Evolutionary conservation across 2,329 filamentous ascomycete species (phyloP).

Genomic region (Colletotrichum liriopes): DNA sequence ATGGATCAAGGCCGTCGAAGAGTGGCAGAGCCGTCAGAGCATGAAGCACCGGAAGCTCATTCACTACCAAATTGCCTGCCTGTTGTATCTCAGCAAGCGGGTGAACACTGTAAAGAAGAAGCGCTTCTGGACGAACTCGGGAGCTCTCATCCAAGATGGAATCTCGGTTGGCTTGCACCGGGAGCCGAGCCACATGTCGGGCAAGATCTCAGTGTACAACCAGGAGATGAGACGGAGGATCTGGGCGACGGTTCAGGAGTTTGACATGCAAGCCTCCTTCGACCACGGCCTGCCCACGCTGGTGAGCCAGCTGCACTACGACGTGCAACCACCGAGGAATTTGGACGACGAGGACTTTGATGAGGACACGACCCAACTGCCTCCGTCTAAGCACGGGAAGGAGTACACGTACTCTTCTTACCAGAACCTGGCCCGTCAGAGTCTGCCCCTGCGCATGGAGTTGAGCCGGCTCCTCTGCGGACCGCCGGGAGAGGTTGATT

Average conservation of each 20-base stretch:
- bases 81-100: conserved; percentile 73
- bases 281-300: conserved; percentile 73
- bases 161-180: conserved; percentile 73
- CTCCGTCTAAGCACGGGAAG: conserved; percentile 64
- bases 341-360: conserved; percentile 72
- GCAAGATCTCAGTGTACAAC: conserved; percentile 71
- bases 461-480: conserved; percentile 71
- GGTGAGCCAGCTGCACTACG: conserved; percentile 70
- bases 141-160: conserved; percentile 70
- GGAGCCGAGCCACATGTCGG: conserved; percentile 70
- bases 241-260: conserved; percentile 74
- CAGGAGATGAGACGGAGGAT: conserved; percentile 74
- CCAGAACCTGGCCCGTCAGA: conserved; percentile 71
- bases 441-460: conserved; percentile 70
- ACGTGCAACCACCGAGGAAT: conserved; percentile 70
- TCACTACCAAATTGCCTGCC: conserved; percentile 73
- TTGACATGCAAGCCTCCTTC: conserved; percentile 74
- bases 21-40: conserved; percentile 70
- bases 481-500: conserved; percentile 69
- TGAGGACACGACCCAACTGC: conserved; percentile 66
- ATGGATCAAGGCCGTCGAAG: conserved; percentile 71
- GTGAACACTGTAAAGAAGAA: conserved; percentile 78
- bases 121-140: conserved; percentile 73
- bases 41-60: conserved; percentile 74
- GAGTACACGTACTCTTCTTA: conserved; percentile 74